Conservation (phyloP, 83 land plant species). For the Picea mariana region DNA sequence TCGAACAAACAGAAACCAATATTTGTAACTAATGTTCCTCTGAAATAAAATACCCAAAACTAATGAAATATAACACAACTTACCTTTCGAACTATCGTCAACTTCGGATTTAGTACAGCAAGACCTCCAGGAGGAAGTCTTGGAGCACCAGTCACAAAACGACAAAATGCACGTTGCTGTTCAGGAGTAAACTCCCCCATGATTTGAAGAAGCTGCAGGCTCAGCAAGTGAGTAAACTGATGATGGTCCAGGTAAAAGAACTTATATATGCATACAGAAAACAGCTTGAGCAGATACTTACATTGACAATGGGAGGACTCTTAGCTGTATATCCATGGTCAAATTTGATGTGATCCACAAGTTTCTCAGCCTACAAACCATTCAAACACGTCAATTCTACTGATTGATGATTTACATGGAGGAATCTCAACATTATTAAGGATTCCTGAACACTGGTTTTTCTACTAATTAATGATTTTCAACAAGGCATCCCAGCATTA, state of each 20-base stretch:
- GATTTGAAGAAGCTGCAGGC: constrained; percentile 75
- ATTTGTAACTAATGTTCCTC: not conserved
- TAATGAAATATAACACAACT: constrained; percentile 2
- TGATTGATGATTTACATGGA: too few species aligned
- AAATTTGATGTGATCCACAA: constrained; percentile 88
- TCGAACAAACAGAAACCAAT: constrained; percentile 13
- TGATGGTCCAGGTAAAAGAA: not conserved
- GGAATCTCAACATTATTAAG: constrained; percentile 64
- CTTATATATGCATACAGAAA: not conserved
- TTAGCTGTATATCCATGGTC: constrained; percentile 96
- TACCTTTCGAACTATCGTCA: constrained; percentile 96
- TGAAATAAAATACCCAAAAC: not conserved
- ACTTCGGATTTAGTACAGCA: constrained; percentile 90
- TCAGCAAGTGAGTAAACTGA: not conserved
- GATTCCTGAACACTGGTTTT: constrained; percentile 75
- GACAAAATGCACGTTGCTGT: constrained; percentile 65
- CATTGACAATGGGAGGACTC: constrained; percentile 86
- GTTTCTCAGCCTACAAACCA: constrained; percentile 58
- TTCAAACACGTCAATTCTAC: too few species aligned
- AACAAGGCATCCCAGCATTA: not conserved
- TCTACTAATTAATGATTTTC: not conserved
- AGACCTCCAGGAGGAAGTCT: constrained; percentile 97
- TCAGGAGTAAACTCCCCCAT: constrained; percentile 44
- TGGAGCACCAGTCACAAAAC: constrained; percentile 98
- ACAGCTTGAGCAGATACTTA: constrained; percentile 27